Evolutionary conservation across 2,329 filamentous ascomycete genomes (phyloP), one percentile per base, ranked within the genome.

Genomic region (Colletotrichum shisoi): DNA sequence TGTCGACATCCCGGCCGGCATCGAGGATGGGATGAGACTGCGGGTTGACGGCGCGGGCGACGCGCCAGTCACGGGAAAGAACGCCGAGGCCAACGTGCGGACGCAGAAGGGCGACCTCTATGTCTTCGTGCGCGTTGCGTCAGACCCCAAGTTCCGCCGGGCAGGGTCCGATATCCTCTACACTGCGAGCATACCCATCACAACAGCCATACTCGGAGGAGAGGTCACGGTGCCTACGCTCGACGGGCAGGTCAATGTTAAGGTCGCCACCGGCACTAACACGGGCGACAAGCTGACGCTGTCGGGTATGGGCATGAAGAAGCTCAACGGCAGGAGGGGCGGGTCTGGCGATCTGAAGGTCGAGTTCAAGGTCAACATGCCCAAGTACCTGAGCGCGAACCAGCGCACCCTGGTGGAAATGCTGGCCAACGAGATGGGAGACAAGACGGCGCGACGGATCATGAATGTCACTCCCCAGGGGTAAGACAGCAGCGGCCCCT

Each of bases 11-110:
- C 95, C 95, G 1, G 93, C 91, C 24, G 95, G 95, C 70, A 93
- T 99, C 39, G 95, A 98, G 76, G 94, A 99, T 76, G 94, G 94
- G 62, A 98, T 98, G 94, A 88, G 93, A 64, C 81, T 99, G 73
- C 87, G 92, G 59, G 87, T 99, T 34, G 87, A 89, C 66, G 91
- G 91, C 31, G 93, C 96, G 75, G 95, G 95, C 71, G 94, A 99
- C 75, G 90, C 92, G 17, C 91, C 95, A 24, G 83, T 89, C 9
- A 94, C 92, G 27, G 92, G 93, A 51, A 85, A 88, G 27, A 83
- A 87, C 17, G 84, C 87, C 39, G 86, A 89, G 51, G 83, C 88
- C 34, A 85, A 87, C 67, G 81, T 84, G 11, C 85, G 86, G 69
- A 87, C 86, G n/a, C 84, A 90, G 73, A 89, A 87, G 49, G 95